These are phyloP conservation scores for Mortierella sp. DNA, from an alignment of 371 early-diverging fungal genomes.

Conservation along the genomic window DNA sequence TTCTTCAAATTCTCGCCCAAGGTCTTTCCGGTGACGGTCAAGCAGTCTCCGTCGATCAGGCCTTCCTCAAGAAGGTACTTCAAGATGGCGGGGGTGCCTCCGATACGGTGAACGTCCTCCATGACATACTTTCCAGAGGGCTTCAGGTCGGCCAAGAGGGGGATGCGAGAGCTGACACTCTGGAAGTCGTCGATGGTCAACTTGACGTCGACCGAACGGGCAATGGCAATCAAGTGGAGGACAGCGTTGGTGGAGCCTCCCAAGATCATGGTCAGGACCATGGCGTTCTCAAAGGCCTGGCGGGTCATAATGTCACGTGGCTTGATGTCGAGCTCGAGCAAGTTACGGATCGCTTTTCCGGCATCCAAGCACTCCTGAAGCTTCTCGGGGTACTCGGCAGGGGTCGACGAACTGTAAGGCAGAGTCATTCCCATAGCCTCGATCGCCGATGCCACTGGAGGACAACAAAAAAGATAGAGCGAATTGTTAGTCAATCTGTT, in stretches of 20 bases:
- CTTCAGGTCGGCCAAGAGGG: slow-evolving; percentile 97
- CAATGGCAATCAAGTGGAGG: slow-evolving; percentile 96
- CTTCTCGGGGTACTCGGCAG: slow-evolving; percentile 90
- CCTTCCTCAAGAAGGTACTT: slow-evolving; percentile 89
- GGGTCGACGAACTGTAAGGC: slow-evolving; percentile 94
- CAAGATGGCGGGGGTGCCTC: slow-evolving; percentile 91
- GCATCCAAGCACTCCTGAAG: slow-evolving; percentile 87
- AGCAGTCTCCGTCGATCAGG: slow-evolving; percentile 84
- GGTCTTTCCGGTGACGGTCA: slow-evolving; percentile 97
- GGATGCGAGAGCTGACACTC: slow-evolving; percentile 86
- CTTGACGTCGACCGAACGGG: slow-evolving; percentile 82
- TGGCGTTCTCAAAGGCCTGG: slow-evolving; percentile 94
- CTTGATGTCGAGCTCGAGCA: slow-evolving; percentile 91
- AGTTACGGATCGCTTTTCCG: slow-evolving; percentile 86
- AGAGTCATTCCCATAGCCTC: slow-evolving; percentile 97
- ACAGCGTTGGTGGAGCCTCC: slow-evolving; percentile 98
- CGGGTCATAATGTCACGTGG: slow-evolving; percentile 96
- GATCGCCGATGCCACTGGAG: slow-evolving; percentile 91
- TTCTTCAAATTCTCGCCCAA: slow-evolving; percentile 87
- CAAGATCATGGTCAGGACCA: slow-evolving; percentile 90
- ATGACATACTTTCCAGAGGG: slow-evolving; percentile 97
- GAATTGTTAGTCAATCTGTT: background rate
- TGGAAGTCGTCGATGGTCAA: slow-evolving; percentile 96
- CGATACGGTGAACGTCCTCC: slow-evolving; percentile 91
- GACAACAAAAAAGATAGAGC: background rate